Conservation (phyloP, 2,329 filamentous ascomycete genomes). For the Stemphylium vesicarium region DNA sequence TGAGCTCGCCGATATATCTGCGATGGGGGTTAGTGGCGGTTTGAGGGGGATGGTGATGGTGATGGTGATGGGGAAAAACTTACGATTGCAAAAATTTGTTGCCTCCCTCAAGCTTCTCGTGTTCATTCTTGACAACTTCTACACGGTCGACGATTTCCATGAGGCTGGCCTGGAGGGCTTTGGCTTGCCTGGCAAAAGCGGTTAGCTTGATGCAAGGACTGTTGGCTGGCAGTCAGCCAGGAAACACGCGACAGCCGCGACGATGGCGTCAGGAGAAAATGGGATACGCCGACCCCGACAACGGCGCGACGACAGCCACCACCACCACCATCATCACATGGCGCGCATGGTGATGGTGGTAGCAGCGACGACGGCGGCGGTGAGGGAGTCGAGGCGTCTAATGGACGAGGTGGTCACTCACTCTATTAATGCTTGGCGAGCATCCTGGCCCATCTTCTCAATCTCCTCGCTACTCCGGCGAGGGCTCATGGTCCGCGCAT, state of each 20-base stretch:
- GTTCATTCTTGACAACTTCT: slow-evolving; percentile 90
- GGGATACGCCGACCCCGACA: not conserved
- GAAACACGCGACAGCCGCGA: not conserved
- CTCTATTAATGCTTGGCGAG: slow-evolving; percentile 69
- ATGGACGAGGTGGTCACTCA: slow-evolving; percentile 48
- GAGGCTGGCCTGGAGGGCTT: slow-evolving; percentile 85
- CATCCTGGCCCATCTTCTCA: slow-evolving; percentile 83
- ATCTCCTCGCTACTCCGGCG: slow-evolving; percentile 89
- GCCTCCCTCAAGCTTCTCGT: slow-evolving; percentile 94
- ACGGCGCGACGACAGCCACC: not conserved
- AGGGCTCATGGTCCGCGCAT: slow-evolving; percentile 94
- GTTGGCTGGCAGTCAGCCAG: not conserved
- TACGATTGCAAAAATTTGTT: slow-evolving; percentile 89
- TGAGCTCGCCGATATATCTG: slow-evolving; percentile 96
- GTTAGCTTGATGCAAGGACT: slow-evolving; percentile 11
- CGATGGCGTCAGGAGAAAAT: not conserved
- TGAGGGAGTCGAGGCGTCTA: not conserved
- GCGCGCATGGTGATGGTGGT: not conserved
- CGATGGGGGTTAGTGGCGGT: slow-evolving; percentile 21
- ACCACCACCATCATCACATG: not conserved
- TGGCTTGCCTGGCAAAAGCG: slow-evolving; percentile 72
- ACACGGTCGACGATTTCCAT: slow-evolving; percentile 90
- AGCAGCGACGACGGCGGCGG: not conserved
- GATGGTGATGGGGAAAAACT: slow-evolving; percentile 30
- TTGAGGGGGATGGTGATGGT: not conserved